phyloP scores from a whole-genome alignment of 148 eudicot species.

The Nepenthes gracilis region DNA sequence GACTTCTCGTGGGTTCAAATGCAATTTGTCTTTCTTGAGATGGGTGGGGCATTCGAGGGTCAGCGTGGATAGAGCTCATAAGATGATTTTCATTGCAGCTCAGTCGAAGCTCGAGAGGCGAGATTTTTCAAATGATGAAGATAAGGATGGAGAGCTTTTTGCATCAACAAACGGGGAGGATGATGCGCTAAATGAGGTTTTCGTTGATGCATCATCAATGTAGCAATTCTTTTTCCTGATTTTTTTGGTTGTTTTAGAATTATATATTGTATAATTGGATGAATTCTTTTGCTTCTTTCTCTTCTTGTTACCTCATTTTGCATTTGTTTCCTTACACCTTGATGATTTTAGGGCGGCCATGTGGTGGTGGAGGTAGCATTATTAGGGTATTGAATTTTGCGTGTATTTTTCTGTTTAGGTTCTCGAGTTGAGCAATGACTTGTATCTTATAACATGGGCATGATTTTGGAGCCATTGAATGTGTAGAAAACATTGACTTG shows the following conservation, averaged over 20 bases:
- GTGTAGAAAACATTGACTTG: too few relatives aligned
- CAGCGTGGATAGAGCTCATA: conserved; percentile 65
- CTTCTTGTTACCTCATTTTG: not conserved
- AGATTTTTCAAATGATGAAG: conserved; percentile 58
- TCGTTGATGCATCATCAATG: conserved; percentile 67
- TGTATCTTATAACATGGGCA: too few relatives aligned
- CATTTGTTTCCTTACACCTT: not conserved
- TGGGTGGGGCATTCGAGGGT: conserved; percentile 42
- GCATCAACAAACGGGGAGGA: conserved; percentile 66
- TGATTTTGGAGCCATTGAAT: too few relatives aligned
- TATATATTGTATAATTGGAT: conserved; percentile 27
- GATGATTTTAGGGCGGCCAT: too few relatives aligned
- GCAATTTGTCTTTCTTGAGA: conserved; percentile 39
- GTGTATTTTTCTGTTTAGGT: too few relatives aligned
- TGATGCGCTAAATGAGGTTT: conserved; percentile 69
- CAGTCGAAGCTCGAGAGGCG: conserved; percentile 65
- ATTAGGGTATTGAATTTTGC: too few relatives aligned
- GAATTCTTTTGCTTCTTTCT: conserved; percentile 21
- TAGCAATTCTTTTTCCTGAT: conserved; percentile 10
- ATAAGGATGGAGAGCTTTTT: conserved; percentile 66
- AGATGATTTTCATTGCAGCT: conserved; percentile 75
- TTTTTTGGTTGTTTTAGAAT: not conserved
- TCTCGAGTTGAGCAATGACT: too few relatives aligned
- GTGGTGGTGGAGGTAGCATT: too few relatives aligned
- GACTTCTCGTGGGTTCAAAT: conserved; percentile 67